Percentiles rank a stretch among this genome's conserved stretches.
Conservation (phyloP, 441 rosid species). For the Macaranga tanarius region DNA sequence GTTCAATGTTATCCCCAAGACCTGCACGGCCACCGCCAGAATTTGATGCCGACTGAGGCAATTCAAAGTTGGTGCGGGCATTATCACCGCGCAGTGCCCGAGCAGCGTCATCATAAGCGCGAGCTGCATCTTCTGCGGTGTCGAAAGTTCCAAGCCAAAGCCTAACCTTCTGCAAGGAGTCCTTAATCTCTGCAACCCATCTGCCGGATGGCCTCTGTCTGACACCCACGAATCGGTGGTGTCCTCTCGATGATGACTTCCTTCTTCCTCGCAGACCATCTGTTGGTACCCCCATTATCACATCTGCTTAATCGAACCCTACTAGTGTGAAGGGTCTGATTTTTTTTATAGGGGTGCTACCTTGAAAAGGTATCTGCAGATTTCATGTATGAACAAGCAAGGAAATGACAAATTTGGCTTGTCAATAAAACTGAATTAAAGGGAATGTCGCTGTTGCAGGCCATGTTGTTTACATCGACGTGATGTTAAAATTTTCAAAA, state of each 20-base stretch:
- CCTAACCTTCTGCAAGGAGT: conserved; percentile 52
- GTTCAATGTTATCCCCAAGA: conserved; percentile 31
- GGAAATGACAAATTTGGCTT: conserved; percentile 17
- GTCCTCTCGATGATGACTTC: conserved; percentile 52
- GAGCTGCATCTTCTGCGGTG: conserved; percentile 51
- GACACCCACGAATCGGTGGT: conserved; percentile 54
- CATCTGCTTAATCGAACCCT: conserved; percentile 6
- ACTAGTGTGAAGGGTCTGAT: neutral
- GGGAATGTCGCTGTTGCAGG: conserved; percentile 28
- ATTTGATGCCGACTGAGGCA: conserved; percentile 27
- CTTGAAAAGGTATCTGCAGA: conserved; percentile 18
- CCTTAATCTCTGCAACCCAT: conserved; percentile 73
- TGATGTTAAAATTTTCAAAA: neutral
- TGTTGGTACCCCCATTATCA: conserved; percentile 23
- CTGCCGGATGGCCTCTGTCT: conserved; percentile 61
- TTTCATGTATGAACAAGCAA: conserved; percentile 17
- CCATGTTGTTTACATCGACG: conserved; percentile 33
- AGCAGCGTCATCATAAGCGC: conserved; percentile 62
- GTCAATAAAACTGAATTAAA: conserved; percentile 3
- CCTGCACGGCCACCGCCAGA: neutral
- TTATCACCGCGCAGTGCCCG: conserved; percentile 53
- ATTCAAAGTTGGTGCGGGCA: conserved; percentile 54
- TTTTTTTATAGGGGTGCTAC: conserved; percentile 17
- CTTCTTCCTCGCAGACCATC: conserved; percentile 25
- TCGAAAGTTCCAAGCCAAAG: conserved; percentile 65